phyloP scores from a whole-genome alignment of 805 yeast species.

The Ogataea pini region DNA sequence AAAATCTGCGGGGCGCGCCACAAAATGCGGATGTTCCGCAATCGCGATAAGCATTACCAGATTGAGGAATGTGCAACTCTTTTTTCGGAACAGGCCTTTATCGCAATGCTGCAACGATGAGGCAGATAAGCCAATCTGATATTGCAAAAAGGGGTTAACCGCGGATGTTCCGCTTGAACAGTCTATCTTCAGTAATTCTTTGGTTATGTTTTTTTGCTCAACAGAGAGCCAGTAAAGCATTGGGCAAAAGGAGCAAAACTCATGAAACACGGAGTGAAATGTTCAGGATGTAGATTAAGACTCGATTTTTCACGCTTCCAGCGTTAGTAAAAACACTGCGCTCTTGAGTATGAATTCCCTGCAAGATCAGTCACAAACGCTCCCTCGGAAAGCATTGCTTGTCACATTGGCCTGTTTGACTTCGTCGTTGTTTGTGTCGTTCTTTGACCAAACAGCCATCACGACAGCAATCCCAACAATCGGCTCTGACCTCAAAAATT shows the following conservation, averaged over 20 bases:
- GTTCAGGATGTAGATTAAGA: background rate
- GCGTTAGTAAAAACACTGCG: background rate
- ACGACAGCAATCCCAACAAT: constrained; percentile 51
- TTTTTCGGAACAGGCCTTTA: background rate
- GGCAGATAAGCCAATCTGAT: constrained; percentile 1
- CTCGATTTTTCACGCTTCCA: background rate
- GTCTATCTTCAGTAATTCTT: too few relatives aligned
- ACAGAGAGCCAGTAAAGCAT: background rate
- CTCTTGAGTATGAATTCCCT: constrained; percentile 11
- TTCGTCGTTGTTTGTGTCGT: constrained; percentile 34
- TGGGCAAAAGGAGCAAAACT: background rate
- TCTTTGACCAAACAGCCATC: constrained; percentile 51
- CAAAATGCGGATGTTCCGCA: constrained; percentile 1
- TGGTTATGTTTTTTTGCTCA: too few relatives aligned
- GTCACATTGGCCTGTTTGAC: constrained; percentile 21
- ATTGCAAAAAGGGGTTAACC: background rate
- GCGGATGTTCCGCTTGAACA: constrained; percentile 2
- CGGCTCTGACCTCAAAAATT: constrained; percentile 46
- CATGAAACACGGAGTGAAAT: background rate
- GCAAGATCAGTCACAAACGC: constrained; percentile 23
- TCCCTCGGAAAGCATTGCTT: constrained; percentile 17
- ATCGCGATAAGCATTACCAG: constrained; percentile 1
- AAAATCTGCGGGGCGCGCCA: background rate
- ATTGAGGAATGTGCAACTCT: background rate
- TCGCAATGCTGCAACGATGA: background rate